Base-by-base conservation (phyloP, 495 filamentous ascomycete species). In the Penicillium arizonense region DNA sequence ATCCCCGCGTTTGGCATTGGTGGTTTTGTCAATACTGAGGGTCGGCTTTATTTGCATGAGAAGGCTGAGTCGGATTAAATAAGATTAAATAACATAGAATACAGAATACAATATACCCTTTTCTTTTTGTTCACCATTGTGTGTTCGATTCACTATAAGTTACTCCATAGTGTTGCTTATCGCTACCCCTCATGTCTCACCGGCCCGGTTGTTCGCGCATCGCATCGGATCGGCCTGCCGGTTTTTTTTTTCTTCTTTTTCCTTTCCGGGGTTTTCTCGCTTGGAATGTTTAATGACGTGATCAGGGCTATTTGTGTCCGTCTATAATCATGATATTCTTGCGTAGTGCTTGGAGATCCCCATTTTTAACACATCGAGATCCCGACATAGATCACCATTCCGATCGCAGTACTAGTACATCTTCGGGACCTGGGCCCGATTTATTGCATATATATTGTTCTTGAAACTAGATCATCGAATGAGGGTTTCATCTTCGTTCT, bases 1-100 rank as follows among this genome's bases (percentile, higher is more conserved):
- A 79, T 96, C 41, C 91, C 91, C 45, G 91, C 91, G 1, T 96
- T 96, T 79, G 91, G 91, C 7, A 75, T 96, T 24, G 91, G 91
- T 0, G 91, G 91, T 1, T 90, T 95, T 42, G 82, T 93, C 5
- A 96, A 96, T 72, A 74, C 75, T 33, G 81, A 83, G 58, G 80
- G 68, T 0, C 51, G 68, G 9, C 56, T 67, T n/a, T 67, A 62
- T 47, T 47, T 71, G 41, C 68, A 71, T 39, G 58, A 65, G 3
- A 59, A 67, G 53, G 42, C 69, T 24, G 62, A 65, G 50, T 61
- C 37, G 21, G 30, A 20, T 36, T 46, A n/a, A 40, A 13, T 44
- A 16, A 45, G 41, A 21, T 37, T 38, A 23, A 47, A 36, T 45
- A 23, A 47, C 5, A 12, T 2, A 44, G 18, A 18, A 18, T 43